phyloP scores from a whole-genome alignment of 768 basidiomycete species.

The Chiua virens region DNA sequence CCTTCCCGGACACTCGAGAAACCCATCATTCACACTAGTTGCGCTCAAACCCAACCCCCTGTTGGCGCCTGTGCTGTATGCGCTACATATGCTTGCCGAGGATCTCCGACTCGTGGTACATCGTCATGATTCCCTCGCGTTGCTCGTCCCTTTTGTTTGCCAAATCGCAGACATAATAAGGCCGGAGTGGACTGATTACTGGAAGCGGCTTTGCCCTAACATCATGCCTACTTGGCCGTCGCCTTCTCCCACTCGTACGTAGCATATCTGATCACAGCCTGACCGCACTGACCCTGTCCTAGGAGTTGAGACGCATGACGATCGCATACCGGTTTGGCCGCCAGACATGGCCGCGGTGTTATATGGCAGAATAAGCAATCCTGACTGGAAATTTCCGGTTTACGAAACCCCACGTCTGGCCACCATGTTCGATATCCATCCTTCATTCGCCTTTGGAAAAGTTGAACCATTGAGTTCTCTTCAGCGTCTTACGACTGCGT shows the following conservation, averaged over 20 bases:
- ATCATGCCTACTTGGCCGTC: constrained; percentile 61
- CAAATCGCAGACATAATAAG: constrained; percentile 61
- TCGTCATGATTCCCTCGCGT: constrained; percentile 53
- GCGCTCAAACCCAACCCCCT: constrained; percentile 40
- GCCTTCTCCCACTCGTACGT: constrained; percentile 34
- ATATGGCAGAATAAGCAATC: constrained; percentile 54
- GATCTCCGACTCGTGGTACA: constrained; percentile 60
- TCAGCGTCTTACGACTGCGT: constrained; percentile 54
- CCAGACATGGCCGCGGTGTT: constrained; percentile 74
- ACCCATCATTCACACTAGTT: constrained; percentile 24
- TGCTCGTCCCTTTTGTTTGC: constrained; percentile 64
- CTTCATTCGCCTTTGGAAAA: constrained; percentile 61
- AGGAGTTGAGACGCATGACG: constrained; percentile 55
- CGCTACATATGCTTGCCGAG: constrained; percentile 79
- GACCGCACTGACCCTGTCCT: constrained; percentile 13
- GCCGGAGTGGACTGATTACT: constrained; percentile 91
- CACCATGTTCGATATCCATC: constrained; percentile 47
- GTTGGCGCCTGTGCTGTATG: constrained; percentile 63
- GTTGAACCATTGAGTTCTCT: constrained; percentile 57
- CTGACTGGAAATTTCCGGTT: constrained; percentile 63
- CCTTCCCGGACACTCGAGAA: constrained; percentile 33
- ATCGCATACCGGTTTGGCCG: constrained; percentile 74
- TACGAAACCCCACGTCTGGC: constrained; percentile 47
- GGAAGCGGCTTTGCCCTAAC: constrained; percentile 78
- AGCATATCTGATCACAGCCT: neutral